Evolutionary conservation across 441 rosid genomes (phyloP), one percentile per base, ranked within the genome.

Genomic region (Euphorbia schlechtendalii): DNA sequence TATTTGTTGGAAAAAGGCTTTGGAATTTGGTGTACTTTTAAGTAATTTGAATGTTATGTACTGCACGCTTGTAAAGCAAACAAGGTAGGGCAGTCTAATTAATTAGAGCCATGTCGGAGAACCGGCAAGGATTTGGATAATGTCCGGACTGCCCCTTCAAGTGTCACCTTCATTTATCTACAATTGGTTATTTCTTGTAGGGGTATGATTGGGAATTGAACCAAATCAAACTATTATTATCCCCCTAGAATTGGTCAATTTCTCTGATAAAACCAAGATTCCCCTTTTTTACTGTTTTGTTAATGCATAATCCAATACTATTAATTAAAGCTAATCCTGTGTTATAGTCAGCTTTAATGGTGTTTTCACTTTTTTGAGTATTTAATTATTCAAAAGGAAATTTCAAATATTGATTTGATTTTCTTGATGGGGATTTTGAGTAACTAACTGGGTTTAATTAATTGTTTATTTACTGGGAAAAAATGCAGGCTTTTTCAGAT

Each of bases 401-500:
- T 6, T 20, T 43, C 15, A 34, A 53, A 27, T n/a, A 22, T 36
- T 66, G n/a, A 8, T 32, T 17, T 8, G 15, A 58, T n/a, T 48
- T 6, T 53, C 5, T 49, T 21, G 49, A 46, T 54, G 48, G 62
- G 53, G 38, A 1, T 5, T 5, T 5, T 20, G 3, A 28, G 30
- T 12, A 17, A 25, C 18, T 32, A 30, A 59, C 25, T 17, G 17
- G 32, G 51, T 22, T 25, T 43, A 5, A 43, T 43, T 30, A 34
- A 3, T 21, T 38, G 1, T 32, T 18, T 49, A 11, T 10, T n/a
- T 45, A 6, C 8, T 20, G n/a, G 10, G 17, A 32, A 25, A 28
- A 45, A 63, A 18, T 75, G 72, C 94, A 93, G 99, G 93, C 81
- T 80, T 86, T 84, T 86, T 82, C 96, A 89, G 97, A 78, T 93